A percentile compares a stretch with the other conserved stretches of the same genome.
phyloP scores from a whole-genome alignment of 1,139 yeast genomes.

The Suhomyces bokatorum region DNA sequence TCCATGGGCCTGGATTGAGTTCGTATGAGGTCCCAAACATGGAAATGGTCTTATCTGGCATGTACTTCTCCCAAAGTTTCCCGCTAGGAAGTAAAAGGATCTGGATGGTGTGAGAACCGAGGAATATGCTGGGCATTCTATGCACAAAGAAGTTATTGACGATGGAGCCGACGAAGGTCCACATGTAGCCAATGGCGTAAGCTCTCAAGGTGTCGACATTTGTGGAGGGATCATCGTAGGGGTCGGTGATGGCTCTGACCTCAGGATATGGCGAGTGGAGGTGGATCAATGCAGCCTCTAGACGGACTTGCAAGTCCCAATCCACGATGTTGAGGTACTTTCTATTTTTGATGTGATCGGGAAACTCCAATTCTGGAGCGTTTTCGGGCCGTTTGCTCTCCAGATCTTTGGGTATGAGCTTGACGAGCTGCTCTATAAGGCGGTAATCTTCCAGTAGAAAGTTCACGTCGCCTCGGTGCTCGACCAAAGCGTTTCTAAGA shows the following conservation, averaged over 20 bases:
- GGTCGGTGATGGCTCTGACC: constrained; percentile 46
- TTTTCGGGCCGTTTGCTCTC: constrained; percentile 10
- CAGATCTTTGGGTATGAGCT: constrained; percentile 22
- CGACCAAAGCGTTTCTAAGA: constrained; percentile 39
- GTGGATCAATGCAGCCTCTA: constrained; percentile 45
- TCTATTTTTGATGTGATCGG: constrained; percentile 24
- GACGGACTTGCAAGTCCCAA: constrained; percentile 37
- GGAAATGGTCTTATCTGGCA: constrained; percentile 30
- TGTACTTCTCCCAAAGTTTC: constrained; percentile 38
- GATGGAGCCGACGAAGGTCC: constrained; percentile 47
- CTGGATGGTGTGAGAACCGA: constrained; percentile 45
- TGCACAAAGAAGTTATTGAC: constrained; percentile 48
- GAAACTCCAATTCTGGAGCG: constrained; percentile 1
- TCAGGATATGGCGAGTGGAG: constrained; percentile 51
- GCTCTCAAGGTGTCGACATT: constrained; percentile 46
- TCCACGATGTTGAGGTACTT: constrained; percentile 33
- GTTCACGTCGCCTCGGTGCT: constrained; percentile 45
- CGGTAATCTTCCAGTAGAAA: constrained; percentile 39
- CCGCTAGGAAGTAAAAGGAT: constrained; percentile 45
- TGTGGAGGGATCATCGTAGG: constrained; percentile 40
- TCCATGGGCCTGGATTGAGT: constrained; percentile 46
- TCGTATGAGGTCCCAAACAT: constrained; percentile 26
- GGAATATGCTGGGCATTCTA: constrained; percentile 41
- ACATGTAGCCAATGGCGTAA: constrained; percentile 39
- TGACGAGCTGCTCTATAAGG: constrained; percentile 34